A percentile compares a stretch with the other conserved stretches of the same genome.
Conservation (phyloP, 768 basidiomycete genomes). For the Suillus plorans region DNA sequence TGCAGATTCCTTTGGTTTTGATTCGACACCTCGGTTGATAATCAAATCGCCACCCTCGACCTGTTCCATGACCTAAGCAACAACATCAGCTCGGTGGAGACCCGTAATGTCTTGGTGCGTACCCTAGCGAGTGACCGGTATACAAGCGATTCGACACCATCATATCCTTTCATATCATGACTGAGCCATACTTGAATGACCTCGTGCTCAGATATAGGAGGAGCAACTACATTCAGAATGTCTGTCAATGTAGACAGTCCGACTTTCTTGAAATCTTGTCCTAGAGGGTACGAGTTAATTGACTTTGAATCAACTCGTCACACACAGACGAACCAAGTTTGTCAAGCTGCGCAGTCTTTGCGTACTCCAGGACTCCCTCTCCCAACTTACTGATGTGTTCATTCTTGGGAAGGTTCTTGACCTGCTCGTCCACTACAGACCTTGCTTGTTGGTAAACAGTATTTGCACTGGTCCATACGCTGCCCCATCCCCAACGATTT, state of each 20-base stretch:
- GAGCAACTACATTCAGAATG: constrained; percentile 94
- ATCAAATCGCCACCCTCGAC: constrained; percentile 90
- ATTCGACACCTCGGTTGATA: constrained; percentile 81
- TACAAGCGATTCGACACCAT: constrained; percentile 91
- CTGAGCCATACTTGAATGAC: constrained; percentile 94
- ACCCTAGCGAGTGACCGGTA: constrained; percentile 85
- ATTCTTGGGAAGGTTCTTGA: constrained; percentile 82
- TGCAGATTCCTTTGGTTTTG: constrained; percentile 60
- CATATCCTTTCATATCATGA: constrained; percentile 96
- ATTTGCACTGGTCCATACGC: constrained; percentile 86
- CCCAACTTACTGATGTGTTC: constrained; percentile 89
- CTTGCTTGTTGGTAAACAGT: constrained; percentile 85
- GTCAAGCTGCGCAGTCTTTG: constrained; percentile 87
- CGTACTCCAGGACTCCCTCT: constrained; percentile 82
- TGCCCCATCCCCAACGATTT: constrained; percentile 79
- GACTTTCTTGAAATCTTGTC: constrained; percentile 85
- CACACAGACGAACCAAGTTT: constrained; percentile 66
- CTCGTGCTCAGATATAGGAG: constrained; percentile 97
- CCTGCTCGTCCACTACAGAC: constrained; percentile 89
- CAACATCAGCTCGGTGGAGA: constrained; percentile 10
- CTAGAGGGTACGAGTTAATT: constrained; percentile 40
- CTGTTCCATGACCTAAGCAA: constrained; percentile 84
- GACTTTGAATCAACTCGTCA: not conserved
- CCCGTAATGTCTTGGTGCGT: constrained; percentile 20
- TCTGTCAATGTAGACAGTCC: constrained; percentile 88